Evolutionary conservation across 192 early-diverging fungal genomes (phyloP).

Genomic region (Paraglomus brasilianum): DNA sequence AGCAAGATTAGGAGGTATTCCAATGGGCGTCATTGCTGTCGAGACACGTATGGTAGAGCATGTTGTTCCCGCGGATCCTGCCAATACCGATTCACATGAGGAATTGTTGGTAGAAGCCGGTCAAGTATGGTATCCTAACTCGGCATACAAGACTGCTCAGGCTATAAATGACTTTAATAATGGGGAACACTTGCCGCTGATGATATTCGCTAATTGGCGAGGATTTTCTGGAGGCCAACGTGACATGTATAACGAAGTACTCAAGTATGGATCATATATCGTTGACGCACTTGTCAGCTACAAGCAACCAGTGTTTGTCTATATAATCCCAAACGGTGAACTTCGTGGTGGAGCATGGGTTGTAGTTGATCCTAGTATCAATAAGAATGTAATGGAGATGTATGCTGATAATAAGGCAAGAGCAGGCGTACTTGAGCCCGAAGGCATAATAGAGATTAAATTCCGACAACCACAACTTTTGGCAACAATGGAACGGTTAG

Average conservation of each 20-base stretch:
- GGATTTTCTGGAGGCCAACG: slow-evolving; percentile 98
- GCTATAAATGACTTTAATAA: slow-evolving; percentile 99
- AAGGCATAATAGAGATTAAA: slow-evolving; percentile 98
- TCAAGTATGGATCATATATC: slow-evolving; percentile 96
- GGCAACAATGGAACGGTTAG: slow-evolving; percentile 90
- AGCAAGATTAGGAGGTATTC: slow-evolving; percentile 93
- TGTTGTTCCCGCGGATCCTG: slow-evolving; percentile 92
- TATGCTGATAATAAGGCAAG: slow-evolving; percentile 90
- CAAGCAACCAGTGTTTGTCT: slow-evolving; percentile 97
- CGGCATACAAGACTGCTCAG: slow-evolving; percentile 99
- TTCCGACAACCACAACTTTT: slow-evolving; percentile 92
- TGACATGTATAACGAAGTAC: slow-evolving; percentile 97
- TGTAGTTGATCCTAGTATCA: slow-evolving; percentile 95
- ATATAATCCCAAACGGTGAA: slow-evolving; percentile 92
- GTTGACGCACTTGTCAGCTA: slow-evolving; percentile 96
- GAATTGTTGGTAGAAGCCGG: slow-evolving; percentile 90
- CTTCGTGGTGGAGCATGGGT: slow-evolving; percentile 99
- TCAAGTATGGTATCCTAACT: slow-evolving; percentile 98
- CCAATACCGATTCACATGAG: slow-evolving; percentile 84
- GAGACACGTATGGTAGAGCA: slow-evolving; percentile 92
- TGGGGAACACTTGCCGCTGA: slow-evolving; percentile 95
- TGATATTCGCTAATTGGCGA: slow-evolving; percentile 99
- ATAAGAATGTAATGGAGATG: slow-evolving; percentile 99
- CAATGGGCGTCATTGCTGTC: slow-evolving; percentile 96
- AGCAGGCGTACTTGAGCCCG: slow-evolving; percentile 94